Base-by-base conservation (phyloP, 2,329 filamentous ascomycete genomes). In the Monilinia aucupariae region DNA sequence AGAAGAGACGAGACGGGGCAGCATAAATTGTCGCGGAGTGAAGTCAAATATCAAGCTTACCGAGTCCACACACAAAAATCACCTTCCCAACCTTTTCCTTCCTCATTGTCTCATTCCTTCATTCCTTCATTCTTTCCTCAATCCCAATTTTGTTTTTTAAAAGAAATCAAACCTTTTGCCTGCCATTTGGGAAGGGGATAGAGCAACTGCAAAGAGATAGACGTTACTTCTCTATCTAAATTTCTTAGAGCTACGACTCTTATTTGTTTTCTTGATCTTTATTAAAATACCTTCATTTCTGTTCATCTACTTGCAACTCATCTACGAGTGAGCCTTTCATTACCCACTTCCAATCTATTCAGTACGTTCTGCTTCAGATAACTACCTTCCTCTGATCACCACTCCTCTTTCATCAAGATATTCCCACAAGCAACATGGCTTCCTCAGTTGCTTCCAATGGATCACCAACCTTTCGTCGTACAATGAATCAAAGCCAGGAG, bases 381-480 rank as follows among this genome's bases (percentile, higher is more conserved):
- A 47, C 37, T 48, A 51, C 39, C 43, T 61, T 53, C 62, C 49
- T 54, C 59, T 45, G 27, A 48, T 12, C 27, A 43, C 30, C 7
- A 15, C 27, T 30, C 22, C n/a, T 22, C 41, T 47, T 25, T 22
- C 39, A 47, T 63, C 54, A 27, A 56, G 49, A 69, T 72, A 65
- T 64, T 39, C 81, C 80, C 78, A 78, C 78, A 70, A 71, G 73
- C 64, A 71, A 68, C 20, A 64, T 61, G 62, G 56, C 62, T 61
- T 64, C 62, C 22, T 51, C 62, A 39, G 62, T 61, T 55, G 65
- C 71, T 65, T 75, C 76, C 32, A 76, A 76, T 30, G 78, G 77
- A 52, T 80, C 80, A 58, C 78, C 79, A 22, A 73, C 70, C 58
- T 70, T 76, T 61, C 76, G 75, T 64, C 78, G 75, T 34, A 64